Conservation (phyloP, 2,329 filamentous ascomycete genomes). For the Clarireedia sp. region DNA sequence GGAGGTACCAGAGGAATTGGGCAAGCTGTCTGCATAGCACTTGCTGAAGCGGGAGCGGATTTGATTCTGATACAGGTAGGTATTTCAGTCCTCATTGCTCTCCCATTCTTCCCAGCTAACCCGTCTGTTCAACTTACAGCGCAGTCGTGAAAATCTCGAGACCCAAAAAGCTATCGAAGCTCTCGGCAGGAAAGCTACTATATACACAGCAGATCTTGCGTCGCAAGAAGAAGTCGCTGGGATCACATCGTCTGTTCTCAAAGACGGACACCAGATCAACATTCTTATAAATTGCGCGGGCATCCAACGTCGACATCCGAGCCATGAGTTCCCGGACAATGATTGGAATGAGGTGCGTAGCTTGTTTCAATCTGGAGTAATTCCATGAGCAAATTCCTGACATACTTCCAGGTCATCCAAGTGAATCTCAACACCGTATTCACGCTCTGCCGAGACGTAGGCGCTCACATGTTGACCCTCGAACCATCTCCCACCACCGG, state of each 20-base stretch:
- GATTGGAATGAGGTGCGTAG: slow-evolving; percentile 40
- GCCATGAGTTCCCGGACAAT: slow-evolving; percentile 32
- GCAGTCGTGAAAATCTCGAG: slow-evolving; percentile 24
- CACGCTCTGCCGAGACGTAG: slow-evolving; percentile 66
- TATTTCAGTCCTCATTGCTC: slow-evolving; percentile 12
- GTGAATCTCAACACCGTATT: slow-evolving; percentile 83
- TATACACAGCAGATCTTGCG: slow-evolving; percentile 65
- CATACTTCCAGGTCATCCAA: slow-evolving; percentile 51
- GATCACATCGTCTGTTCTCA: slow-evolving; percentile 53
- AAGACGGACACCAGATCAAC: slow-evolving; percentile 37
- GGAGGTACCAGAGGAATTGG: slow-evolving; percentile 34
- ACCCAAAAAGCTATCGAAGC: slow-evolving; percentile 57
- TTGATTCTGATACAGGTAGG: slow-evolving; percentile 35
- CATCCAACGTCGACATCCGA: slow-evolving; percentile 30
- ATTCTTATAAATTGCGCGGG: slow-evolving; percentile 41
- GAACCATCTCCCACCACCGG: slow-evolving; percentile 64
- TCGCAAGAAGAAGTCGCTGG: slow-evolving; percentile 50
- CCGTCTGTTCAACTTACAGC: slow-evolving; percentile 14
- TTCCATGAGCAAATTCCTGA: background rate
- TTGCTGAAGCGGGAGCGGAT: slow-evolving; percentile 34
- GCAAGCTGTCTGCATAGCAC: slow-evolving; percentile 30
- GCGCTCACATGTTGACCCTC: slow-evolving; percentile 63
- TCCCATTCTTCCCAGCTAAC: background rate
- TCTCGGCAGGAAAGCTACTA: slow-evolving; percentile 56
- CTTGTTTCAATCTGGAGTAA: slow-evolving; percentile 50